These are phyloP conservation scores for Fusarium oxysporum DNA, from an alignment of 2,329 filamentous ascomycete species.

Conservation along the genomic window DNA sequence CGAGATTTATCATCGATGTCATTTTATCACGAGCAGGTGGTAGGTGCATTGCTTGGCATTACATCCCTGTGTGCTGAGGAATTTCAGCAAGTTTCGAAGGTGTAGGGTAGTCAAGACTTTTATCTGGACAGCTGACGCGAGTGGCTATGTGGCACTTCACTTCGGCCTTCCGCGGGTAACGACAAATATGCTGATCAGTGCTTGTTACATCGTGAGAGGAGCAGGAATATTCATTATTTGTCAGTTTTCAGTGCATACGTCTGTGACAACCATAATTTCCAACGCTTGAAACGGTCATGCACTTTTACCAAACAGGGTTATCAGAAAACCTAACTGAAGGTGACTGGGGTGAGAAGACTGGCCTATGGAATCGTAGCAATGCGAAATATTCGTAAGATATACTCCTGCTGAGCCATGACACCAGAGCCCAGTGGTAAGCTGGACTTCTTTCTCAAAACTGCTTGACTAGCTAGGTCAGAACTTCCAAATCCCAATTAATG, in stretches of 20 bases:
- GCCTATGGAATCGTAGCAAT: too few species aligned
- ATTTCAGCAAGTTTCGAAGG: not conserved
- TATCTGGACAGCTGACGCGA: not conserved
- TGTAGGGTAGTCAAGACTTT: not conserved
- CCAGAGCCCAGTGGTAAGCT: rapidly evolving
- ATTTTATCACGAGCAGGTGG: not conserved
- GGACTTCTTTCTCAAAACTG: not conserved
- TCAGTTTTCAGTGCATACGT: too few species aligned
- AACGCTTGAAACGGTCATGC: too few species aligned
- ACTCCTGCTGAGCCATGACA: rapidly evolving
- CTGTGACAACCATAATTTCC: too few species aligned
- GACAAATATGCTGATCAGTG: not conserved
- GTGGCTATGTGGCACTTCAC: not conserved
- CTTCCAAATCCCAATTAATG: not conserved
- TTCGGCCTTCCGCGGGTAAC: not conserved
- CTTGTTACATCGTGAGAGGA: not conserved
- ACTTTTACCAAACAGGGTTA: rapidly evolving
- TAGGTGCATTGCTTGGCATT: not conserved
- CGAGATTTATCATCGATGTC: not conserved
- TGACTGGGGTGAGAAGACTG: too few species aligned
- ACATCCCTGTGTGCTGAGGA: not conserved
- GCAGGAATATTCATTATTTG: not conserved
- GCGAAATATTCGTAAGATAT: rapidly evolving
- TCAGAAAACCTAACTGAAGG: too few species aligned
- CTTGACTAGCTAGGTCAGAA: not conserved